Conservation (phyloP, 768 basidiomycete species). For the Lentinula edodes region DNA sequence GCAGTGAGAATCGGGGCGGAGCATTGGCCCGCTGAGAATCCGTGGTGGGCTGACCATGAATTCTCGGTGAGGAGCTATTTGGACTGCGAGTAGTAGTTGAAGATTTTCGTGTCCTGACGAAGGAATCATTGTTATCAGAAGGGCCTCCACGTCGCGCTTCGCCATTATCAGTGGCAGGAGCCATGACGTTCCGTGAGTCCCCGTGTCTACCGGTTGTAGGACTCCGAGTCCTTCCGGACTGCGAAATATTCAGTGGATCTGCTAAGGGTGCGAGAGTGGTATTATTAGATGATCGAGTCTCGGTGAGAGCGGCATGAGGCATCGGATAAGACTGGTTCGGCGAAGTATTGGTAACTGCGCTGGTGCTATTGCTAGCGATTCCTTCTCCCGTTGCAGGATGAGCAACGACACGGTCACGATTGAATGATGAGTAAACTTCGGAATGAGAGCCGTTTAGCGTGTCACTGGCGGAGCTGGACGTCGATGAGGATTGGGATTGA, state of each 20-base stretch:
- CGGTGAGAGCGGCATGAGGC: background rate
- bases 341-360: background rate
- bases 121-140: background rate
- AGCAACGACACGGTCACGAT: background rate
- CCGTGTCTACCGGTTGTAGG: background rate
- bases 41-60: background rate
- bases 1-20: background rate
- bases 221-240: background rate
- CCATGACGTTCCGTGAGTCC: background rate
- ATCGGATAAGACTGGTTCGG: slow-evolving; percentile 1
- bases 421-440: background rate
- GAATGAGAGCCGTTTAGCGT: background rate
- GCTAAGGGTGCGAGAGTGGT: background rate
- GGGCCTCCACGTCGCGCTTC: background rate
- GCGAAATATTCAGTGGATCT: background rate
- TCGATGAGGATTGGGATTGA: background rate
- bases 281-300: slow-evolving; percentile 1
- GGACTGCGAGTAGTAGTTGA: background rate
- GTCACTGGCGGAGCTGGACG: background rate
- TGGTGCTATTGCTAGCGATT: background rate
- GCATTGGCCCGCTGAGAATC: background rate
- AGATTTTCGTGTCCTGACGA: background rate
- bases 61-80: background rate
- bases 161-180: background rate
- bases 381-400: background rate